These are phyloP conservation scores for Penicillium fuscoglaucum DNA, from an alignment of 2,329 filamentous ascomycete species.

Conservation along the genomic window DNA sequence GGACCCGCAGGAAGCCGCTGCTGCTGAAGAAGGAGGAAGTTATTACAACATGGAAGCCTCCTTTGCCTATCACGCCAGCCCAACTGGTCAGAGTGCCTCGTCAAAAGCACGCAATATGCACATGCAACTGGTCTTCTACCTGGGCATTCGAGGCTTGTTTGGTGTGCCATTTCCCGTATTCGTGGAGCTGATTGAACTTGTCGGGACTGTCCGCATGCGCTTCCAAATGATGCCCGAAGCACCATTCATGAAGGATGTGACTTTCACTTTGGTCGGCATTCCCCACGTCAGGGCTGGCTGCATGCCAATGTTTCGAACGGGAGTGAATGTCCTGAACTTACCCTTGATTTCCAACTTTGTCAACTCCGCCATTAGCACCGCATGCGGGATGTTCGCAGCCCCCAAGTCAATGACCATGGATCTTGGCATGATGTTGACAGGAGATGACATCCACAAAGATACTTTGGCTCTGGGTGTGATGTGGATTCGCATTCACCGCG, in stretches of 20 bases:
- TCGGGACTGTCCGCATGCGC: constrained; percentile 80
- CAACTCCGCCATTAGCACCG: constrained; percentile 88
- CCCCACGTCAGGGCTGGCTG: constrained; percentile 89
- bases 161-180: constrained; percentile 85
- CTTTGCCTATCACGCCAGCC: constrained; percentile 86
- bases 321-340: constrained; percentile 86
- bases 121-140: constrained; percentile 92
- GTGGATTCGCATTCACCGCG: constrained; percentile 88
- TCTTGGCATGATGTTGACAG: constrained; percentile 83
- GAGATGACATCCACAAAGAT: constrained; percentile 86
- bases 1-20: constrained; percentile 82
- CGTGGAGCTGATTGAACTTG: constrained; percentile 85
- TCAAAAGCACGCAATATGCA: constrained; percentile 93
- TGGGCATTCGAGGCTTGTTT: constrained; percentile 85
- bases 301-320: constrained; percentile 86
- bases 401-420: constrained; percentile 94
- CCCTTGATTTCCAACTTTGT: constrained; percentile 95
- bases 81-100: constrained; percentile 67
- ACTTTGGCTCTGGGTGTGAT: constrained; percentile 83
- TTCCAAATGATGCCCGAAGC: constrained; percentile 85
- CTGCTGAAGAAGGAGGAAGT: constrained; percentile 84
- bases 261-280: constrained; percentile 90
- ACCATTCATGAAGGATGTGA: constrained; percentile 87
- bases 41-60: constrained; percentile 92
- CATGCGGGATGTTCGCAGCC: constrained; percentile 86